Conservation (phyloP, 805 yeast genomes). For the Tanozyma kutaoensis region DNA sequence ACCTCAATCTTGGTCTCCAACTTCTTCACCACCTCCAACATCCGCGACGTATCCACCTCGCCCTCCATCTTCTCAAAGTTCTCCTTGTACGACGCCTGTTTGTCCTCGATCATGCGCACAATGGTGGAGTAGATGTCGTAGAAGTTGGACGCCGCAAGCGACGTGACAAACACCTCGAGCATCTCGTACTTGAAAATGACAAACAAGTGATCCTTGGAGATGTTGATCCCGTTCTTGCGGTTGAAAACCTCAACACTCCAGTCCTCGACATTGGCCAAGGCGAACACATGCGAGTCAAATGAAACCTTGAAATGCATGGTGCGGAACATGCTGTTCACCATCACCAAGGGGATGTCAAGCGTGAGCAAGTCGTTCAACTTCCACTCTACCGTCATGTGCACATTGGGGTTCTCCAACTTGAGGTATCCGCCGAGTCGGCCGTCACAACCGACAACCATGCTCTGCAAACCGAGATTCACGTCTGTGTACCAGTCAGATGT, state of each 20-base stretch:
- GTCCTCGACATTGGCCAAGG: conserved; percentile 40
- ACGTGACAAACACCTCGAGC: conserved; percentile 57
- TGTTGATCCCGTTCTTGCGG: conserved; percentile 38
- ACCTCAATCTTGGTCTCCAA: conserved; percentile 62
- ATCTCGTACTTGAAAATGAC: conserved; percentile 36
- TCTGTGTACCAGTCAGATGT: conserved; percentile 59
- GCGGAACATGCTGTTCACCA: conserved; percentile 43
- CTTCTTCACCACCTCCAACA: conserved; percentile 21
- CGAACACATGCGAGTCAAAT: conserved; percentile 78
- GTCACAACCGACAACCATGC: conserved; percentile 36
- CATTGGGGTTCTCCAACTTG: conserved; percentile 31
- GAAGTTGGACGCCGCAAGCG: conserved; percentile 74
- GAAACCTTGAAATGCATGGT: conserved; percentile 47
- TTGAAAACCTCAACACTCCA: conserved; percentile 51
- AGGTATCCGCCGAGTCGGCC: conserved; percentile 77
- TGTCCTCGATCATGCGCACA: conserved; percentile 61
- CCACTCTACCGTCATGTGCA: conserved; percentile 67
- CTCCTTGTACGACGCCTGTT: conserved; percentile 58
- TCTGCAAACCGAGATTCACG: conserved; percentile 45
- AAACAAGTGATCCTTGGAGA: conserved; percentile 46
- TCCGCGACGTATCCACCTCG: conserved; percentile 1
- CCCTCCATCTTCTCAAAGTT: too few relatives aligned
- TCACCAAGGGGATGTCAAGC: conserved; percentile 53
- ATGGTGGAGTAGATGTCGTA: conserved; percentile 66
- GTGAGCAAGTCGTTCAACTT: conserved; percentile 26